Evolutionary conservation across 192 early-diverging fungal species (phyloP).

Genomic region (Coemansia sp.): DNA sequence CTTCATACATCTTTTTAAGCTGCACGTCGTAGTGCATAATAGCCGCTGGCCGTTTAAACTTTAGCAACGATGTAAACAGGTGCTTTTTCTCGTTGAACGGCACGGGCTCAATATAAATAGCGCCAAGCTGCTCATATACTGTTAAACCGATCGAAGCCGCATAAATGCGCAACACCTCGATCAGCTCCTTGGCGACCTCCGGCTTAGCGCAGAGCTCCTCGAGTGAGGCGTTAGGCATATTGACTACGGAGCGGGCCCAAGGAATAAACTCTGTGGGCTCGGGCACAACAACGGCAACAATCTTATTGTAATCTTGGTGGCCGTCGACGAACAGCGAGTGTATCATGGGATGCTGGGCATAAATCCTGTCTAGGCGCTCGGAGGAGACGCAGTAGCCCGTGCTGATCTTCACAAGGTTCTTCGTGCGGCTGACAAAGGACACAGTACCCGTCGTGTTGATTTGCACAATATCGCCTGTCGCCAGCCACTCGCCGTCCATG

Average conservation of each 20-base stretch:
- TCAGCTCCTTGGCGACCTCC: slow-evolving; percentile 56
- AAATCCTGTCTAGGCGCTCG: slow-evolving; percentile 78
- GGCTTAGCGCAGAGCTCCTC: slow-evolving; percentile 55
- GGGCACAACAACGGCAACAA: slow-evolving; percentile 85
- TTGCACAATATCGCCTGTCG: slow-evolving; percentile 78
- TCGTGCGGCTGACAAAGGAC: slow-evolving; percentile 73
- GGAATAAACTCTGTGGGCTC: slow-evolving; percentile 57
- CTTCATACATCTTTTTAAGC: slow-evolving; percentile 55
- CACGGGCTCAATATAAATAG: slow-evolving; percentile 64
- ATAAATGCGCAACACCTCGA: slow-evolving; percentile 57
- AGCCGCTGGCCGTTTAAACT: slow-evolving; percentile 44
- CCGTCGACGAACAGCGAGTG: slow-evolving; percentile 87
- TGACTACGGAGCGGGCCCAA: slow-evolving; percentile 57
- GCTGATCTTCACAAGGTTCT: slow-evolving; percentile 75
- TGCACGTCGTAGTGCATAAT: slow-evolving; percentile 38
- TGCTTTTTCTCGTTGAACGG: slow-evolving; percentile 66
- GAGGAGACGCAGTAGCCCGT: slow-evolving; percentile 86
- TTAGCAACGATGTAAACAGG: slow-evolving; percentile 83
- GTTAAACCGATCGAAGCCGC: slow-evolving; percentile 63
- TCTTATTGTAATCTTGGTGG: slow-evolving; percentile 70
- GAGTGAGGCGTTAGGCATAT: slow-evolving; percentile 33
- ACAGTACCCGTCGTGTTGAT: slow-evolving; percentile 61
- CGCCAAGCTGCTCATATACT: slow-evolving; percentile 75
- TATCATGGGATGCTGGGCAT: slow-evolving; percentile 67
- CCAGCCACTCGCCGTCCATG: slow-evolving; percentile 74